Percentiles rank a stretch among this genome's conserved stretches.
Evolutionary conservation across 768 basidiomycete species (phyloP).

Genomic region (Rhodotorula sphaerocarpa): DNA sequence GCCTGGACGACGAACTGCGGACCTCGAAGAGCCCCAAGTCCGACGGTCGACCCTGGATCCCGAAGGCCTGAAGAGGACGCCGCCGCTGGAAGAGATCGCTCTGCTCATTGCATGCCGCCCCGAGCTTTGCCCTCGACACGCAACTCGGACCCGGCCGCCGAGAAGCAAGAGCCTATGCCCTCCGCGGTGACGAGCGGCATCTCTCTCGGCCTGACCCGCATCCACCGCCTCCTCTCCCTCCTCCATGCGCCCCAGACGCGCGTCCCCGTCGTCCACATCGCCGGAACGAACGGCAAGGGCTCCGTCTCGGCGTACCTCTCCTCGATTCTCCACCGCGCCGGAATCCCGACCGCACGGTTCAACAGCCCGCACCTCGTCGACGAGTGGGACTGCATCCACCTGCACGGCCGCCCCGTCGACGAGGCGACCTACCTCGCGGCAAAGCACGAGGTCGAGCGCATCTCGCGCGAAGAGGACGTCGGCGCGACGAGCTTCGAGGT

Average conservation of each 20-base stretch:
- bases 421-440: conserved; percentile 49
- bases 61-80: too few species aligned
- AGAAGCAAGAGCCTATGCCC: too few species aligned
- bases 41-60: too few species aligned
- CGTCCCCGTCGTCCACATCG: conserved; percentile 78
- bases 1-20: too few species aligned
- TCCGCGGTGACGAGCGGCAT: conserved; percentile 17
- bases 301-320: conserved; percentile 76
- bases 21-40: too few species aligned
- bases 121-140: too few species aligned
- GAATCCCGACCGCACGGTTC: conserved; percentile 66
- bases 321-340: conserved; percentile 58
- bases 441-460: conserved; percentile 48
- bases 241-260: conserved; percentile 54
- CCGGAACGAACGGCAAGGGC: conserved; percentile 96
- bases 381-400: conserved; percentile 63
- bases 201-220: conserved; percentile 39
- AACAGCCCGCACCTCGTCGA: conserved; percentile 85
- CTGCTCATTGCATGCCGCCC: too few species aligned
- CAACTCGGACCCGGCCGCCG: too few species aligned
- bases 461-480: conserved; percentile 47
- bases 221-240: conserved; percentile 44
- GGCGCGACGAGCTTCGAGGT: conserved; percentile 71
- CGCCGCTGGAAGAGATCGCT: too few species aligned
- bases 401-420: conserved; percentile 55